Evolutionary conservation across 441 rosid genomes (phyloP).

Genomic region (Gossypium gossypioides): DNA sequence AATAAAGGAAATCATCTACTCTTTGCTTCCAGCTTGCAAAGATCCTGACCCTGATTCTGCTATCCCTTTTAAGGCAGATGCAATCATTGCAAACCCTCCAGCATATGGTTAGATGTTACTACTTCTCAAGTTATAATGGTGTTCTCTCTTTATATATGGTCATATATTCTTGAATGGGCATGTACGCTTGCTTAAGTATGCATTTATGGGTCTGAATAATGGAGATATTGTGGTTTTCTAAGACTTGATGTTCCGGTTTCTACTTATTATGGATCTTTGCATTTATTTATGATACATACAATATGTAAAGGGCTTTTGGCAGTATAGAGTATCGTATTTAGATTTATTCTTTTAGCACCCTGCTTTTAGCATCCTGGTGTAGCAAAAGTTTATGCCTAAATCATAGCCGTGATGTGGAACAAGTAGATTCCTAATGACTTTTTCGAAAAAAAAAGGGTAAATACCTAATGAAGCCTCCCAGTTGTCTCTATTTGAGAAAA

Average conservation of each 20-base stretch:
- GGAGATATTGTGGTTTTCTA: not conserved
- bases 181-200: not conserved
- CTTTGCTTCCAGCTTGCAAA: conserved; percentile 88
- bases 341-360: not conserved
- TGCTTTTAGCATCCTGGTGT: not conserved
- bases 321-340: not conserved
- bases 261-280: not conserved
- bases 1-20: conserved; percentile 74
- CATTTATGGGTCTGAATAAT: not conserved
- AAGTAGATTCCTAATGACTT: not conserved
- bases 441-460: not conserved
- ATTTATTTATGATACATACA: not conserved
- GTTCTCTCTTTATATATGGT: not conserved
- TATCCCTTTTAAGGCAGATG: conserved; percentile 80
- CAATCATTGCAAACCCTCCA: conserved; percentile 97
- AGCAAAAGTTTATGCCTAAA: not conserved
- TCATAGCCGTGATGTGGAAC: not conserved
- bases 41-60: conserved; percentile 85
- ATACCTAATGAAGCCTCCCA: not conserved
- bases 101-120: conserved; percentile 63
- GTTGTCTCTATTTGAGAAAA: not conserved
- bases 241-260: not conserved
- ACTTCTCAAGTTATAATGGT: conserved; percentile 3
- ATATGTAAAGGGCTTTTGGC: not conserved
- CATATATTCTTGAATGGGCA: not conserved